Base-by-base conservation (phyloP, 2,329 filamentous ascomycete genomes). In the Xylariales sp. region DNA sequence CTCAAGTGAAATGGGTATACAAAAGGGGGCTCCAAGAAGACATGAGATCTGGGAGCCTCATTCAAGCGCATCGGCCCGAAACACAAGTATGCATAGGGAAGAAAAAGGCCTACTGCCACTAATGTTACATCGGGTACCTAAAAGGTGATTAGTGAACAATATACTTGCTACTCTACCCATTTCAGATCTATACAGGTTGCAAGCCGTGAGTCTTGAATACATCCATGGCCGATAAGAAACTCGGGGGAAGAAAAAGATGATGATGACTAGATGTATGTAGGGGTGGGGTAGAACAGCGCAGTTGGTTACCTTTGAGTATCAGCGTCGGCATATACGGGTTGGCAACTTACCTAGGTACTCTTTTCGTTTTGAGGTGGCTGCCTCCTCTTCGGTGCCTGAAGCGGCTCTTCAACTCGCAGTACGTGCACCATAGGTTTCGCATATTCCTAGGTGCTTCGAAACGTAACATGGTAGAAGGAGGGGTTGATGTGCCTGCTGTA, bases 21-120 rank as follows among this genome's bases (percentile, higher is more conserved):
- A 45, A 45, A 14, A 18, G 18, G 23, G 34, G 41, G 32, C 9
- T 55, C 10, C 18, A 4, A 9, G 8, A 18, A 4, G 41, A 8
- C 18, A 43, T 43, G 28, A 28, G 18, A 30, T 39, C 52, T 18
- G 9, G 41, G 60, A 62, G 32, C 52, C 14, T 55, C 43, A 41
- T 30, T 32, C 8, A 34, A 56, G 28, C 18, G 6, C 59, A 53
- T 43, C 58, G 39, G 49, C 30, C 48, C 39, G 39, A 41, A 14
- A 46, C 39, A 16, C 32, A 54, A 12, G 1, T 30, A 56, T 16
- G 14, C 36, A n/a, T 56, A 34, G 32, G 39, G 14, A 14, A 16
- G 12, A 54, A 45, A 39, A 43, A 41, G 36, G 23, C 48, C n/a
- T 30, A 52, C 34, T 12, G 58, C 23, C 34, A 30, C 23, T 52